Percentiles rank a stretch among this genome's conserved stretches.
Evolutionary conservation across 129 eudicot genomes (phyloP).

Genomic region (Tanacetum coccineum): DNA sequence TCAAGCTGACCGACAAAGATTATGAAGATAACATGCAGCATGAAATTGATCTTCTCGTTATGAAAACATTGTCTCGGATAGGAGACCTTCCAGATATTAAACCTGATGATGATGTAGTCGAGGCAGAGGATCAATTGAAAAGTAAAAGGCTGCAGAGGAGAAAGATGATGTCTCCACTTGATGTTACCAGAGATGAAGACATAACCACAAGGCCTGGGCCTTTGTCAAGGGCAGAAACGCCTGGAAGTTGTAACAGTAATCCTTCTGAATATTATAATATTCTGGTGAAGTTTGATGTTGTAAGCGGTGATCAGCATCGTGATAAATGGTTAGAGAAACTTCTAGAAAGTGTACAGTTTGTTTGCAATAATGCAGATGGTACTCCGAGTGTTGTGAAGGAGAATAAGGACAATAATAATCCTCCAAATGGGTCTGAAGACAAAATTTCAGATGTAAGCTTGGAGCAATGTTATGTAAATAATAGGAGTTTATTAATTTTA

Average conservation of each 20-base stretch:
- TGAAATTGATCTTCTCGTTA: conserved; percentile 84
- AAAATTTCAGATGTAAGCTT: conserved; percentile 39
- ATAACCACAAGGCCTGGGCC: conserved; percentile 43
- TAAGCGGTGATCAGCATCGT: conserved; percentile 66
- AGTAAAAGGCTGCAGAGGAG: conserved; percentile 63
- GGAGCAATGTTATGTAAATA: background rate
- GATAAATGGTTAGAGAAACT: conserved; percentile 89
- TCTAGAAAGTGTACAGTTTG: conserved; percentile 56
- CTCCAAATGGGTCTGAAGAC: conserved; percentile 35
- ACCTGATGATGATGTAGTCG: conserved; percentile 42
- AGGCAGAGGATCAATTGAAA: conserved; percentile 50
- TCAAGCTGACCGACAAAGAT: conserved; percentile 84
- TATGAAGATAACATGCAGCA: conserved; percentile 83
- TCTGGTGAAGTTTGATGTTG: conserved; percentile 52
- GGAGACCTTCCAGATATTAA: conserved; percentile 76
- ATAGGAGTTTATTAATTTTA: background rate
- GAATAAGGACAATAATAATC: conserved; percentile 27
- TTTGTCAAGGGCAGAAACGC: conserved; percentile 67
- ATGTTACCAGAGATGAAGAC: conserved; percentile 83
- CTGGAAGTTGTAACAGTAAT: conserved; percentile 55
- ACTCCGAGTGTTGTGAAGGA: conserved; percentile 40
- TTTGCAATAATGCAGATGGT: conserved; percentile 41
- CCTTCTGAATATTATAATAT: conserved; percentile 55
- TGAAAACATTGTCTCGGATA: conserved; percentile 62
- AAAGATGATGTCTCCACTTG: conserved; percentile 57